Base-by-base conservation (phyloP, 2,329 filamentous ascomycete species). In the Plectosphaerella sp. region DNA sequence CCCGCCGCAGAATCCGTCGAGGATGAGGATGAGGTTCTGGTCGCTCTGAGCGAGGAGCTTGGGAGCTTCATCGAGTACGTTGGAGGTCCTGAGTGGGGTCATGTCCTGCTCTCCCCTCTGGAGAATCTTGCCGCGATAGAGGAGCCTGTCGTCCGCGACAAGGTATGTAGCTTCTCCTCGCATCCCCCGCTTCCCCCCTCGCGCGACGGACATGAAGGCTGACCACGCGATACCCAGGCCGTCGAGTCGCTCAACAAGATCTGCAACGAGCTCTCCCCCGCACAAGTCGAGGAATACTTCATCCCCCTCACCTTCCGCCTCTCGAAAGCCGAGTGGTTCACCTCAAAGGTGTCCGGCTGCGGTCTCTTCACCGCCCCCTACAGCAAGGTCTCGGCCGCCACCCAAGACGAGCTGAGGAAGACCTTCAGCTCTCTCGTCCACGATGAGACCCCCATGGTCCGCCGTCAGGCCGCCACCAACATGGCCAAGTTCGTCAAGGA, bases 241-340 rank as follows among this genome's bases (percentile, higher is more conserved):
- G 94, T 99, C 68, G 95, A 99, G 72, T 99, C 94, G 47, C 84
- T 99, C 62, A 99, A 99, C 83, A 99, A 97, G 78, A 97, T 99
- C 71, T 97, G 94, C 82, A 84, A 86, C 67, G 86, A 96, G 69
- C 82, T 99, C 52, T 96, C 91, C 48, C 78, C 91, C 63, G 83
- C 91, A 71, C 94, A 99, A 77, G 87, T 97, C 67, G 94, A 99
- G 78, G 90, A 97, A 65, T 89, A 92, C 74, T 97, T 97, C 76
- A 93, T 99, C 62, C 94, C 94, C 57, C 87, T 99, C 66, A 92
- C 92, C 54, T 84, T 96, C 66, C 91, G 94, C 67, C 89, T 99
- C 56, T 95, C 94, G 59, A 99, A 97, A 82, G 94, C 94, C 73
- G 94, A 99, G 75, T 99, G 94, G 94, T 99, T 99, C 73, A 99